Conservation (phyloP, 306 rosid species). For the Castanopsis chinensis region DNA sequence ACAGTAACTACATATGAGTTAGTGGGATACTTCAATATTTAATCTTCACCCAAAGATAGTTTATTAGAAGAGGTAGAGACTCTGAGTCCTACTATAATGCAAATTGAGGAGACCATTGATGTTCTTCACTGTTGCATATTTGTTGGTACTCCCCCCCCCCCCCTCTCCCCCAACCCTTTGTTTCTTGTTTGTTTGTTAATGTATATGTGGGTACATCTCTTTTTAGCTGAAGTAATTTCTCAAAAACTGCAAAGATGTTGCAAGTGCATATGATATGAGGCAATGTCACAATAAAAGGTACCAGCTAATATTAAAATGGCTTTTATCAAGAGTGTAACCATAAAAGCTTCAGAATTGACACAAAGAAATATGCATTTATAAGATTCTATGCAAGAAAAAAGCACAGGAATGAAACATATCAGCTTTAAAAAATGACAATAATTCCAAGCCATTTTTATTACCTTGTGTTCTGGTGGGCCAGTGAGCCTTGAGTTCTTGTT, state of each 20-base stretch:
- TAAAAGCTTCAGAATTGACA: background rate
- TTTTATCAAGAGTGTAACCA: background rate
- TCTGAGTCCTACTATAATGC: background rate
- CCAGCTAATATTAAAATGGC: background rate
- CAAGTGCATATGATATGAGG: background rate
- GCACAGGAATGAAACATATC: background rate
- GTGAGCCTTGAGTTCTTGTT: conserved; percentile 47
- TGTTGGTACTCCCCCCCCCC: background rate
- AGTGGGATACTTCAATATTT: background rate
- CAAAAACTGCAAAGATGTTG: background rate
- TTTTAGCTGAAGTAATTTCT: background rate
- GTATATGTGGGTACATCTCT: background rate
- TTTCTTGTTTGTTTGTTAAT: background rate
- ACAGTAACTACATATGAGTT: background rate
- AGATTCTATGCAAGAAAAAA: background rate
- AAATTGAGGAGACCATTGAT: background rate
- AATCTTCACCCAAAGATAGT: background rate
- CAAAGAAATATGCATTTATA: background rate
- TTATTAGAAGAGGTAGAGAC: background rate
- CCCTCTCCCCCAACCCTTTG: no score
- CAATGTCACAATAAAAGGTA: background rate
- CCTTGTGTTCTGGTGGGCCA: conserved; percentile 87
- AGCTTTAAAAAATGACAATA: background rate
- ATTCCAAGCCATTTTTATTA: conserved; percentile 11
- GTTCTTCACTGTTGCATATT: background rate